phyloP scores from a whole-genome alignment of 2,329 filamentous ascomycete species.

The Penicillium freii region DNA sequence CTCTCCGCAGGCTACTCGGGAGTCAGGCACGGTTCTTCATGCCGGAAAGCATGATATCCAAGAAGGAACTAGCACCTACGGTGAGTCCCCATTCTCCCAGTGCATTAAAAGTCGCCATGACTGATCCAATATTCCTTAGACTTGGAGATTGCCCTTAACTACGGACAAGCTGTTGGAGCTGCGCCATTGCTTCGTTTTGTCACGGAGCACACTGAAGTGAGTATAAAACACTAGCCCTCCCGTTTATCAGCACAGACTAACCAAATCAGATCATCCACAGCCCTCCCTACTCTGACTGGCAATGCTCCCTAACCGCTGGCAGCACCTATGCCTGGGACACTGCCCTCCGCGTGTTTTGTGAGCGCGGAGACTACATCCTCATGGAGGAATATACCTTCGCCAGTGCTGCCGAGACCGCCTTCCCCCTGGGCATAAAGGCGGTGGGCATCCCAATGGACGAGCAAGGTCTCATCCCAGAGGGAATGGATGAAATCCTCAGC shows the following conservation, averaged over 20 bases:
- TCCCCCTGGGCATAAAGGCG: slow-evolving; percentile 61
- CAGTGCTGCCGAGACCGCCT: slow-evolving; percentile 66
- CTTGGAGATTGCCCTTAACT: slow-evolving; percentile 86
- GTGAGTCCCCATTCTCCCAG: slow-evolving; percentile 25
- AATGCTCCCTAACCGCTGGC: slow-evolving; percentile 76
- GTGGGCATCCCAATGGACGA: slow-evolving; percentile 64
- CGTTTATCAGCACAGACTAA: slow-evolving; percentile 9
- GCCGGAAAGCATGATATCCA: slow-evolving; percentile 82
- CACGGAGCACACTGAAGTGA: slow-evolving; percentile 84
- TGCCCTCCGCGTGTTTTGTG: slow-evolving; percentile 75
- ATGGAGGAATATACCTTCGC: slow-evolving; percentile 92
- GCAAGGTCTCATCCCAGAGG: slow-evolving; percentile 61
- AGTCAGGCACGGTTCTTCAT: slow-evolving; percentile 59
- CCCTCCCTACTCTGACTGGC: slow-evolving; percentile 89
- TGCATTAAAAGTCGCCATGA: background rate
- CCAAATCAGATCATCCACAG: slow-evolving; percentile 64
- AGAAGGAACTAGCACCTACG: slow-evolving; percentile 58
- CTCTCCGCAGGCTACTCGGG: slow-evolving; percentile 64
- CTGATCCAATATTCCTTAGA: slow-evolving; percentile 50
- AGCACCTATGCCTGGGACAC: slow-evolving; percentile 85
- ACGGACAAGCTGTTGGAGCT: slow-evolving; percentile 81
- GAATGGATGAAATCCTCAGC: slow-evolving; percentile 61
- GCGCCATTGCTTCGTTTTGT: slow-evolving; percentile 86
- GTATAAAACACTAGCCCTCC: background rate
- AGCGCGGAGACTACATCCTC: slow-evolving; percentile 72